A percentile compares a stretch with the other conserved stretches of the same genome.
phyloP scores from a whole-genome alignment of 768 basidiomycete species.

The Hemileccinum rubropunctum region DNA sequence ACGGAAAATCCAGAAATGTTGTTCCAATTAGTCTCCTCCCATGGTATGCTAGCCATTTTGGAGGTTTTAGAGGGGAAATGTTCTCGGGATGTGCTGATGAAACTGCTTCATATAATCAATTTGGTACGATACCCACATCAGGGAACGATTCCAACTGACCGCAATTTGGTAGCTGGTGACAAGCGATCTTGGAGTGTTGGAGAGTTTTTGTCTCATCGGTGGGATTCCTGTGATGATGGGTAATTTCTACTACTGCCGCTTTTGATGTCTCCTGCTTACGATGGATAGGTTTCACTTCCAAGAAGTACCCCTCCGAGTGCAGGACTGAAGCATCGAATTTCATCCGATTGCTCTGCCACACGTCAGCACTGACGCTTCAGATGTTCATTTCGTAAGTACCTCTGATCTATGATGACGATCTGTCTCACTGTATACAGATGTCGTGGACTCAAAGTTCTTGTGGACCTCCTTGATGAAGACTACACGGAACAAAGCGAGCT shows the following conservation, averaged over 20 bases:
- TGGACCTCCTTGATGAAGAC: slow-evolving; percentile 95
- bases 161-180: slow-evolving; percentile 48
- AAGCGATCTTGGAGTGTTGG: slow-evolving; percentile 79
- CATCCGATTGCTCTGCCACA: slow-evolving; percentile 87
- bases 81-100: slow-evolving; percentile 82
- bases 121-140: slow-evolving; percentile 45
- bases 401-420: neutral
- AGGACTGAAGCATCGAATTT: slow-evolving; percentile 95
- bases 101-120: slow-evolving; percentile 86
- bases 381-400: slow-evolving; percentile 98
- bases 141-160: neutral
- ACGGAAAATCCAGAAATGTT: slow-evolving; percentile 83
- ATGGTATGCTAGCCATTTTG: slow-evolving; percentile 93
- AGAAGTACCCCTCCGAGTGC: slow-evolving; percentile 90
- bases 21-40: slow-evolving; percentile 82
- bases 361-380: slow-evolving; percentile 90
- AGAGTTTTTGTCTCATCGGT: slow-evolving; percentile 93
- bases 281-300: slow-evolving; percentile 80
- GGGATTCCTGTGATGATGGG: slow-evolving; percentile 97
- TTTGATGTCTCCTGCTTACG: slow-evolving; percentile 4
- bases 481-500: slow-evolving; percentile 89
- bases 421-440: slow-evolving; percentile 50
- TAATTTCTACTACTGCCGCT: slow-evolving; percentile 29
- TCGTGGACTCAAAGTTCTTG: slow-evolving; percentile 90
- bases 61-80: slow-evolving; percentile 89